Percentiles rank a stretch among this genome's conserved stretches.
Evolutionary conservation across 2,329 filamentous ascomycete species (phyloP).

Genomic region (Aphanocladium album): DNA sequence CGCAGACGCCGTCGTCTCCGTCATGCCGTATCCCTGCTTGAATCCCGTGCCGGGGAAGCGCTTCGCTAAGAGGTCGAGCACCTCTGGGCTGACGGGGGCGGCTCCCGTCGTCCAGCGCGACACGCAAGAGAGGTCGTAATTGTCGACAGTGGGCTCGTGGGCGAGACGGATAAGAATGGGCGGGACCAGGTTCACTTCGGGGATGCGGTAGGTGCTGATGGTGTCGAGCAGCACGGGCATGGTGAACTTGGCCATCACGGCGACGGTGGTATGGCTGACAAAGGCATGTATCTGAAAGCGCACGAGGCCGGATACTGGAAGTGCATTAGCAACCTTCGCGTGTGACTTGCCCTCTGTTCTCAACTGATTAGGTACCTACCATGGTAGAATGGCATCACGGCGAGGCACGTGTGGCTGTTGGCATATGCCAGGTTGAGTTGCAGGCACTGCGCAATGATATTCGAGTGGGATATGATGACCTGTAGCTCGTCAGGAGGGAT

Average conservation of each 20-base stretch:
- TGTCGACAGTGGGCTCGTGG: slow-evolving; percentile 17
- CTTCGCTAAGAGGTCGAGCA: slow-evolving; percentile 12
- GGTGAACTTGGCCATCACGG: slow-evolving; percentile 21
- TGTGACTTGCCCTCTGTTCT: no score
- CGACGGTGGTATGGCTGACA: slow-evolving; percentile 18
- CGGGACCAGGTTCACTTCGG: slow-evolving; percentile 22
- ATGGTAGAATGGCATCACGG: slow-evolving; percentile 23
- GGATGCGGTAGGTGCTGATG: slow-evolving; percentile 18
- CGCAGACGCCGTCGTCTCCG: slow-evolving; percentile 72
- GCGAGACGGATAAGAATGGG: slow-evolving; percentile 21
- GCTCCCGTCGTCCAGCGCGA: slow-evolving; percentile 16
- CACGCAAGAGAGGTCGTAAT: slow-evolving; percentile 16
- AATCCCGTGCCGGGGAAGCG: slow-evolving; percentile 16
- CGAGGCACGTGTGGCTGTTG: slow-evolving; percentile 15
- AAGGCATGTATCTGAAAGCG: slow-evolving; percentile 10
- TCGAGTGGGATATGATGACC: slow-evolving; percentile 20
- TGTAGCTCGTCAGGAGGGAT: neutral
- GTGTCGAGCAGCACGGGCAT: slow-evolving; percentile 18
- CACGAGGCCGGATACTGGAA: neutral
- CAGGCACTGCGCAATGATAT: slow-evolving; percentile 19
- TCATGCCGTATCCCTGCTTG: slow-evolving; percentile 71
- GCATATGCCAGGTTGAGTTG: slow-evolving; percentile 15
- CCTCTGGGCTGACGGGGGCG: slow-evolving; percentile 15
- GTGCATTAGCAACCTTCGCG: no score
- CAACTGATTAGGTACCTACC: slow-evolving; percentile 17